Evolutionary conservation across 768 basidiomycete species (phyloP).

Genomic region (Sarcodon aspratus): DNA sequence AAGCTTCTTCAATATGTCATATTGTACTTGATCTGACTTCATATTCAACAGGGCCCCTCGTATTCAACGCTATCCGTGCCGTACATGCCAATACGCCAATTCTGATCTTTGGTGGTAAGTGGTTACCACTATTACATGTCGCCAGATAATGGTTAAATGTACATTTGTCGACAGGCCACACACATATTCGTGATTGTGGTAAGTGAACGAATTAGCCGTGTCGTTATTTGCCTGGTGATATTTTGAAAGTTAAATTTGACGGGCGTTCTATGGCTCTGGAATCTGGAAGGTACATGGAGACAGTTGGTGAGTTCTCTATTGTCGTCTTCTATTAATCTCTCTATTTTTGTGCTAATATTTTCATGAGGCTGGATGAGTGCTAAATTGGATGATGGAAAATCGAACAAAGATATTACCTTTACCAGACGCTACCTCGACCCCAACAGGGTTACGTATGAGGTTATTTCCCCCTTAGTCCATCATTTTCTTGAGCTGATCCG

Average conservation of each 20-base stretch:
- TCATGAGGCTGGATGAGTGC: conserved; percentile 54
- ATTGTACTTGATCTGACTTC: too few species aligned
- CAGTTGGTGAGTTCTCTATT: conserved; percentile 47
- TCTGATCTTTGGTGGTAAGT: conserved; percentile 64
- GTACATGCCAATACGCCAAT: conserved; percentile 72
- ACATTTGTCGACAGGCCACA: conserved; percentile 33
- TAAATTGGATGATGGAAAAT: conserved; percentile 31
- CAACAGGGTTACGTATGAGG: conserved; percentile 68
- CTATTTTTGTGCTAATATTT: too few species aligned
- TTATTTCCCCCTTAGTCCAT: conserved; percentile 11
- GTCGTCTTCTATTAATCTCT: not conserved
- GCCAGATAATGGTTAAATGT: not conserved
- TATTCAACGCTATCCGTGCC: conserved; percentile 64
- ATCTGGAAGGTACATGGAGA: conserved; percentile 89
- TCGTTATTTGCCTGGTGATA: not conserved
- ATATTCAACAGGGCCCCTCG: conserved; percentile 42
- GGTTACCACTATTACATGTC: not conserved
- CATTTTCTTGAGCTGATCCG: too few species aligned
- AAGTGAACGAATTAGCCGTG: conserved; percentile 14
- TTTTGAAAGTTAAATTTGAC: conserved; percentile 47
- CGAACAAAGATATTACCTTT: conserved; percentile 43
- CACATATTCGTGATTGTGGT: conserved; percentile 73
- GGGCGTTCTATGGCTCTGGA: conserved; percentile 67
- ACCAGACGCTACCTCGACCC: conserved; percentile 69
- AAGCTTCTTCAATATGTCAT: conserved; percentile 7